phyloP scores from a whole-genome alignment of 805 yeast genomes.

The Scheffersomyces amazonensis region DNA sequence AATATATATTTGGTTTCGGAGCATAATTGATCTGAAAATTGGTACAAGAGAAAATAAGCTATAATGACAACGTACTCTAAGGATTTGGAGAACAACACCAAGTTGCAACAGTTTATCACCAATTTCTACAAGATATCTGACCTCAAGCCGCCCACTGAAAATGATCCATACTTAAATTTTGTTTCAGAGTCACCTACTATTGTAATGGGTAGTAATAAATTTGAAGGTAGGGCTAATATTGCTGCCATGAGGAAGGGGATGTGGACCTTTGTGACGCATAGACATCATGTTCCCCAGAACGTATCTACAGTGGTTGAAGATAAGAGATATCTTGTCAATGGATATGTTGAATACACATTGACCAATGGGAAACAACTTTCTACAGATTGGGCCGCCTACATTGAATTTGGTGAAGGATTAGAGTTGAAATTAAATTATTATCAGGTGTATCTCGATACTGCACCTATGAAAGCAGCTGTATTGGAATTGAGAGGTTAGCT shows the following conservation, averaged over 20 bases:
- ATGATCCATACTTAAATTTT: conserved; percentile 8
- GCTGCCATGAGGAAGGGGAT: conserved; percentile 8
- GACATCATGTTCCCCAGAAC: conserved; percentile 10
- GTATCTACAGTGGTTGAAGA: conserved; percentile 5
- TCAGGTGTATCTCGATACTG: conserved; percentile 9
- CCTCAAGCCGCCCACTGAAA: conserved; percentile 6
- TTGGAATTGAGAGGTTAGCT: background rate
- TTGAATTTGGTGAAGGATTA: conserved; percentile 3
- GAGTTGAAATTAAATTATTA: conserved; percentile 8
- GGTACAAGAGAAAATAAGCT: too few relatives aligned
- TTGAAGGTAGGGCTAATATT: conserved; percentile 6
- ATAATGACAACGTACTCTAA: conserved; percentile 5
- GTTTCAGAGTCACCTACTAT: conserved; percentile 6
- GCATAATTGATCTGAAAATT: background rate
- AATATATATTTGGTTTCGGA: background rate
- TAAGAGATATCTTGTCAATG: conserved; percentile 6
- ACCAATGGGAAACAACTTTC: conserved; percentile 6
- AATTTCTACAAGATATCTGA: conserved; percentile 10
- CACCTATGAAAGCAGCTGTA: background rate
- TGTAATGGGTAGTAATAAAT: conserved; percentile 7
- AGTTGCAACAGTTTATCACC: conserved; percentile 5
- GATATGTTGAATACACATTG: conserved; percentile 10
- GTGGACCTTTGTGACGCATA: conserved; percentile 10
- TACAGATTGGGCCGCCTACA: conserved; percentile 8
- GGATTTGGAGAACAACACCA: background rate